A percentile compares a stretch with the other conserved stretches of the same genome.
phyloP scores from a whole-genome alignment of 176 grass and related monocot genomes.

The Alopecurus myosuroides region DNA sequence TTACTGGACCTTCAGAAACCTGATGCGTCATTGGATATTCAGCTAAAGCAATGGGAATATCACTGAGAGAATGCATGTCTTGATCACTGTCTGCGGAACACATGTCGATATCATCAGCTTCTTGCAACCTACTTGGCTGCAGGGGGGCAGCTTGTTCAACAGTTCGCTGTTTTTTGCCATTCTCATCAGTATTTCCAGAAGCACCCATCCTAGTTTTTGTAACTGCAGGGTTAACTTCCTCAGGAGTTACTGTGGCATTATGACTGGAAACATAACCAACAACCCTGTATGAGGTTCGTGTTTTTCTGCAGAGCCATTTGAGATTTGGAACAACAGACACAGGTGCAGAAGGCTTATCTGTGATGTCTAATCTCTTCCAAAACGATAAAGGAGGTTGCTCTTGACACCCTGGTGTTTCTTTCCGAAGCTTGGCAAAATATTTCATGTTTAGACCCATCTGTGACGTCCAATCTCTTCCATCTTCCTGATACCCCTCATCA shows the following conservation, averaged over 20 bases:
- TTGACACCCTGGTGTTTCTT: constrained; percentile 58
- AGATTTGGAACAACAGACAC: constrained; percentile 55
- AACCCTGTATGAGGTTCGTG: constrained; percentile 70
- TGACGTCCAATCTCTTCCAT: constrained; percentile 87
- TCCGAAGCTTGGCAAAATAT: constrained; percentile 81
- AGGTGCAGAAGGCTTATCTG: constrained; percentile 32
- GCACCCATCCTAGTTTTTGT: constrained; percentile 11
- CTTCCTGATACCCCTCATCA: constrained; percentile 77
- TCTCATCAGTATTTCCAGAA: constrained; percentile 32
- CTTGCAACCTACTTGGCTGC: constrained; percentile 15
- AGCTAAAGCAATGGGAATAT: constrained; percentile 48
- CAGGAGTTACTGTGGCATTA: constrained; percentile 22
- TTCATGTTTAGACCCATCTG: constrained; percentile 89
- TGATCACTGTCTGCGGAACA: constrained; percentile 15
- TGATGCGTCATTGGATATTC: constrained; percentile 66
- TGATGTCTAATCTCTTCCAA: constrained; percentile 18
- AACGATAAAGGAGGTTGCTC: constrained; percentile 63
- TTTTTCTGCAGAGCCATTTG: constrained; percentile 84
- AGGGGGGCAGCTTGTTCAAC: not conserved
- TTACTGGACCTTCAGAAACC: constrained; percentile 29
- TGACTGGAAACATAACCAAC: constrained; percentile 43
- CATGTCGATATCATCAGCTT: not conserved
- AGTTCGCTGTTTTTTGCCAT: not conserved
- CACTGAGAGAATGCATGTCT: constrained; percentile 17
- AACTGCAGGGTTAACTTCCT: constrained; percentile 22